These are phyloP conservation scores for Discostella pseudostelligera DNA, from an alignment of 108 stramenopile genomes.

Conservation along the genomic window DNA sequence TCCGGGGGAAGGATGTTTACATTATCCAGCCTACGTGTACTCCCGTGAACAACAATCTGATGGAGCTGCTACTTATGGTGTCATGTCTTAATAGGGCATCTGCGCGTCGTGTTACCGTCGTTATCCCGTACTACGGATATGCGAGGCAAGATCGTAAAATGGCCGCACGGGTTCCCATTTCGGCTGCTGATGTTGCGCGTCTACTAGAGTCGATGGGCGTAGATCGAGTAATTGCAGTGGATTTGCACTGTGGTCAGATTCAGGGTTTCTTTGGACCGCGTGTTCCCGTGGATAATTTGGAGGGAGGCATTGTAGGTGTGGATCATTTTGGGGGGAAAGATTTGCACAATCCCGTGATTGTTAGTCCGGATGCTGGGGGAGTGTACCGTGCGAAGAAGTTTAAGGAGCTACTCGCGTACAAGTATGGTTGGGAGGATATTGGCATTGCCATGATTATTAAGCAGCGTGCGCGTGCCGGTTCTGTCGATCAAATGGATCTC, in stretches of 20 bases:
- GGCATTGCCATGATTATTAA: slow-evolving; percentile 99
- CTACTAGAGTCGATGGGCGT: slow-evolving; percentile 99
- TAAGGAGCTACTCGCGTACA: slow-evolving; percentile 94
- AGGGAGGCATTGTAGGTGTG: slow-evolving; percentile 97
- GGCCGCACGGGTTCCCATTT: slow-evolving; percentile 98
- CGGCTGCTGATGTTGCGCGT: slow-evolving; percentile 98
- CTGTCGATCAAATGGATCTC: slow-evolving; percentile 97
- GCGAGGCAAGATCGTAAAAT: slow-evolving; percentile 99
- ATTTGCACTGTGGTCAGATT: slow-evolving; percentile 99
- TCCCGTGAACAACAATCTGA: slow-evolving; percentile 98
- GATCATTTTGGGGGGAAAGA: slow-evolving; percentile 99
- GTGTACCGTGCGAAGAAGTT: slow-evolving; percentile 99
- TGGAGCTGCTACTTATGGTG: slow-evolving; percentile 97
- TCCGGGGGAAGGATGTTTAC: slow-evolving; percentile 97
- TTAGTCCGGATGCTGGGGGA: slow-evolving; percentile 99
- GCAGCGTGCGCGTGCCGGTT: slow-evolving; percentile 95
- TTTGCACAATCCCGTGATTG: slow-evolving; percentile 97
- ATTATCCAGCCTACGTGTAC: slow-evolving; percentile 97
- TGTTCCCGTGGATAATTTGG: slow-evolving; percentile 99
- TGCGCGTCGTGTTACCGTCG: slow-evolving; percentile 96
- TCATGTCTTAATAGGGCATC: slow-evolving; percentile 93
- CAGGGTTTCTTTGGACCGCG: slow-evolving; percentile 98
- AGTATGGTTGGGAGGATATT: slow-evolving; percentile 93
- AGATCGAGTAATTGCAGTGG: slow-evolving; percentile 98
- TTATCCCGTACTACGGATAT: slow-evolving; percentile 99